A percentile compares a stretch with the other conserved stretches of the same genome.
phyloP scores from a whole-genome alignment of 352 stramenopile species.

The Globisporangium alternatum region DNA sequence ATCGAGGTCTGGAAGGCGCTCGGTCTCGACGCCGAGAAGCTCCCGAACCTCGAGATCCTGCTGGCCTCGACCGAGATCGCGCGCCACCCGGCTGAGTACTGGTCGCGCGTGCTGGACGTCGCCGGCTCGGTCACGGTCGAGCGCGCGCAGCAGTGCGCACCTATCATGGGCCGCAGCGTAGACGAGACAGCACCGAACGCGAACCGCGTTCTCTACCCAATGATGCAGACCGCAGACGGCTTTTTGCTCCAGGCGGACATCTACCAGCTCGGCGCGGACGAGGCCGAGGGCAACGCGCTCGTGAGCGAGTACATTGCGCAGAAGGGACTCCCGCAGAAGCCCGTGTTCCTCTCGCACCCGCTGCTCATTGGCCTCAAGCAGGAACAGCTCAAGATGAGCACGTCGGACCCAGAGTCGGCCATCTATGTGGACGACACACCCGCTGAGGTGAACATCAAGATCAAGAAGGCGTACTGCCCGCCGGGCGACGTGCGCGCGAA shows the following conservation, averaged over 20 bases:
- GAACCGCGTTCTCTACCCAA: constrained; percentile 94
- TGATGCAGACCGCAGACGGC: constrained; percentile 98
- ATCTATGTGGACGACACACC: constrained; percentile 98
- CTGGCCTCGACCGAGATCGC: constrained; percentile 96
- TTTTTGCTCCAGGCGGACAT: constrained; percentile 99
- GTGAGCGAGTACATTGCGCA: constrained; percentile 96
- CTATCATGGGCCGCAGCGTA: constrained; percentile 96
- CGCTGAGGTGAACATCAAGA: constrained; percentile 95
- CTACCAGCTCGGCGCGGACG: constrained; percentile 98
- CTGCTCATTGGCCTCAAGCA: constrained; percentile 98
- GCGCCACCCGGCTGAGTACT: constrained; percentile 87
- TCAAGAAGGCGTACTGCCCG: constrained; percentile 99
- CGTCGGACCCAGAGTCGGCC: constrained; percentile 95
- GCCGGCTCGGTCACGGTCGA: constrained; percentile 87
- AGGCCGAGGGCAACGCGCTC: constrained; percentile 95
- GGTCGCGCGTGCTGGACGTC: constrained; percentile 91
- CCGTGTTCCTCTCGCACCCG: constrained; percentile 96
- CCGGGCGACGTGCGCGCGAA: constrained; percentile 88
- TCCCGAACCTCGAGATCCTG: constrained; percentile 96
- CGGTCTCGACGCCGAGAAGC: constrained; percentile 89
- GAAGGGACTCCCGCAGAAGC: constrained; percentile 64
- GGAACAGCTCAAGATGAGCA: constrained; percentile 99
- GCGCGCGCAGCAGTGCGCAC: constrained; percentile 96
- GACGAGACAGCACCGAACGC: constrained; percentile 85
- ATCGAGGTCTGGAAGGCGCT: constrained; percentile 99